These are phyloP conservation scores for Osmanthus fragrans DNA, from an alignment of 257 asterid species.

Conservation along the genomic window DNA sequence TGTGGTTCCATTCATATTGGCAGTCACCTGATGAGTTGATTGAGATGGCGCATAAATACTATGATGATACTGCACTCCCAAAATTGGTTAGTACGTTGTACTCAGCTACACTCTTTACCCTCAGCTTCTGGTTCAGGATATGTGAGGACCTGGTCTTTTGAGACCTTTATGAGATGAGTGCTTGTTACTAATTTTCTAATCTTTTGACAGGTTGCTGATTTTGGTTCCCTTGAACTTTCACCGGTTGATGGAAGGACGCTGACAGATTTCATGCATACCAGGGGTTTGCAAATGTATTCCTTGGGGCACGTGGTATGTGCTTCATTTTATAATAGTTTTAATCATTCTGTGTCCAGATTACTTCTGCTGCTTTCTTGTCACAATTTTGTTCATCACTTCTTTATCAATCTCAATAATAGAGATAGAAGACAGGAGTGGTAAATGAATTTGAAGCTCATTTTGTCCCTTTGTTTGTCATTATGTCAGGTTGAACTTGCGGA, in stretches of 20 bases:
- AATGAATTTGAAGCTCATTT: constrained; percentile 15
- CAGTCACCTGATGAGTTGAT: constrained; percentile 78
- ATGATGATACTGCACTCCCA: constrained; percentile 72
- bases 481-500: constrained; percentile 79
- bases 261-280: constrained; percentile 84
- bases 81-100: constrained; percentile 54
- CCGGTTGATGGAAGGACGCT: constrained; percentile 86
- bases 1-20: constrained; percentile 32
- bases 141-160: not conserved
- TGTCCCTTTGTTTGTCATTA: constrained; percentile 14
- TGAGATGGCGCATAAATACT: constrained; percentile 73
- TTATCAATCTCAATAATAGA: not conserved
- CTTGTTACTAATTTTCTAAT: constrained; percentile 15
- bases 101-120: constrained; percentile 12
- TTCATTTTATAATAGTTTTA: constrained; percentile 6
- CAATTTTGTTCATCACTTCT: constrained; percentile 12
- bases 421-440: not conserved
- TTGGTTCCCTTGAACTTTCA: constrained; percentile 82
- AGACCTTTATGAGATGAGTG: constrained; percentile 21
- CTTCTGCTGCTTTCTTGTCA: constrained; percentile 11
- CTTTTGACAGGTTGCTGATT: constrained; percentile 71
- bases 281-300: constrained; percentile 79
- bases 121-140: not conserved
- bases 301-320: constrained; percentile 75
- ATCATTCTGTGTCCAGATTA: constrained; percentile 13